Evolutionary conservation across 768 basidiomycete species (phyloP).

Genomic region (Lentinula boryana): DNA sequence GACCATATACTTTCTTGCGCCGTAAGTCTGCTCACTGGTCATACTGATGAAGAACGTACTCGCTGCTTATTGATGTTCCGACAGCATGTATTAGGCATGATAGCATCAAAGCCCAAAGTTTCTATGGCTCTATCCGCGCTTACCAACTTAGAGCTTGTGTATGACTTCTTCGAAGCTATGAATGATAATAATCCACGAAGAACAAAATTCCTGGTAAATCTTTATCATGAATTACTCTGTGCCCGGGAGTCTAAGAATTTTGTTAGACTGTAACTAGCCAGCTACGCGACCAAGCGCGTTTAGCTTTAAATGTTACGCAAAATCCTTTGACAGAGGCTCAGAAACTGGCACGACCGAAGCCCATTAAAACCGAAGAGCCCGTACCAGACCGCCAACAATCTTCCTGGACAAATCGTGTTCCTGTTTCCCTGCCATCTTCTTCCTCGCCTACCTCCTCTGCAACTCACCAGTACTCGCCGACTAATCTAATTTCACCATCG

Average conservation of each 20-base stretch:
- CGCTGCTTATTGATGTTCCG: background rate
- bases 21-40: slow-evolving; percentile 28
- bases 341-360: background rate
- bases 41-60: background rate
- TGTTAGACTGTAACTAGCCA: background rate
- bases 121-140: slow-evolving; percentile 61
- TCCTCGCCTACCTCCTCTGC: background rate
- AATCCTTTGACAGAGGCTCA: background rate
- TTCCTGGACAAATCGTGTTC: background rate
- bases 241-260: background rate
- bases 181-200: slow-evolving; percentile 49
- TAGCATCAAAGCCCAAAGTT: slow-evolving; percentile 59
- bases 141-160: slow-evolving; percentile 56
- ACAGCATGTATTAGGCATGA: slow-evolving; percentile 65
- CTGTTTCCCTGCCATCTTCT: background rate
- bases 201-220: slow-evolving; percentile 52
- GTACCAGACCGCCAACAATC: background rate
- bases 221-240: background rate
- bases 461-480: background rate
- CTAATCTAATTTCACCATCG: background rate
- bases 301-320: background rate
- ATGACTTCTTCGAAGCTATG: slow-evolving; percentile 43
- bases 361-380: background rate
- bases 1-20: slow-evolving; percentile 70
- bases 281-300: background rate